Evolutionary conservation across 352 stramenopile genomes (phyloP), one percentile per base, ranked within the genome.

Genomic region (Achlya hypogyna): DNA sequence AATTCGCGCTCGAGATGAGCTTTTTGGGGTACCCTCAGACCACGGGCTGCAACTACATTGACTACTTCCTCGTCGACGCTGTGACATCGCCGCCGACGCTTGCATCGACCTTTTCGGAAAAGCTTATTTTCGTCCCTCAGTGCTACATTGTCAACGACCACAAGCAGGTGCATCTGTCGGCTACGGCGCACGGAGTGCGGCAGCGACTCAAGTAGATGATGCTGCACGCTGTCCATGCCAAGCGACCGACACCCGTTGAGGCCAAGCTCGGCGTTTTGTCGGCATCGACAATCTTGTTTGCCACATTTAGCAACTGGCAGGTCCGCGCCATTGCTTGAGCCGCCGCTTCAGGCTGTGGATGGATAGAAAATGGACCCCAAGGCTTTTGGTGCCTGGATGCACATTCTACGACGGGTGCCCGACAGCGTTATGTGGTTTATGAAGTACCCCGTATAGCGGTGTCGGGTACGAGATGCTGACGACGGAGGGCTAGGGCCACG

Each of bases 141-240:
- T 77, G 82, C 52, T 94, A 93, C 66, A 90, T 96, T 28, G 82
- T 86, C 20, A 92, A 93, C 66, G 87, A 94, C 65, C 79, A 93
- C 69, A 75, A 88, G 51, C 83, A 95, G 63, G 76, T 95, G 70
- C 23, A 6, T 6, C 12, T 54, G 75, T 89, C 49, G 81, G 77
- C 0, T 76, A 86, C 51, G 79, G 77, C 20, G 40, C 84, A 20
- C 60, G 75, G 65, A 75, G 71, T 1, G 29, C 74, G 0, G 68
- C 70, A 4, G 73, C 78, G 1, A 10, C 8, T 2, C 59, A 72
- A 32, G n/a, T 28, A 43, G 53, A 71, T 29, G 29, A 68, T 64
- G 29, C 52, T 74, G 4, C 65, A 72, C 5, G 56, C n/a, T 72
- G 4, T 35, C 52, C 25, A 28, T 5, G 64, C 10, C 4, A 49